A percentile compares a stretch with the other conserved stretches of the same genome.
These are phyloP conservation scores for Aureobasidium sp. DNA, from an alignment of 2,329 filamentous ascomycete species.

Conservation along the genomic window DNA sequence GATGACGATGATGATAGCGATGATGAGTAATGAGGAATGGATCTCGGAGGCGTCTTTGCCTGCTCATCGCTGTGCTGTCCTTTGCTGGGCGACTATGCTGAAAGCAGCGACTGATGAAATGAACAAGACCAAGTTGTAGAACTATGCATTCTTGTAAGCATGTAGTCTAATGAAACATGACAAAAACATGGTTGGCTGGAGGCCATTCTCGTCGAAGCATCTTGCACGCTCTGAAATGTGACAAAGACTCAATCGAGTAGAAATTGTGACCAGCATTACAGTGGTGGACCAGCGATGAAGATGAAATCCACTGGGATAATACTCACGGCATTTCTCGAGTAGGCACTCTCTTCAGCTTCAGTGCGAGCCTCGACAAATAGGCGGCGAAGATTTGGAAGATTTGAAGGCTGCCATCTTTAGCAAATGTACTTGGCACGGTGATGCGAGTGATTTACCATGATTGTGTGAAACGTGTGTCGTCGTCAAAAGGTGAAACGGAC, in stretches of 20 bases:
- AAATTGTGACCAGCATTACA: no score
- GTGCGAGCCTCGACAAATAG: constrained; percentile 92
- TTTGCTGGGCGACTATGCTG: constrained; percentile 83
- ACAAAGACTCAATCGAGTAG: no score
- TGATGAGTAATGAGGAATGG: constrained; percentile 18
- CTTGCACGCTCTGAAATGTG: background rate
- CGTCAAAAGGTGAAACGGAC: background rate
- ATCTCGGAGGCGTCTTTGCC: no score
- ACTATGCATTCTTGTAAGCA: constrained; percentile 47
- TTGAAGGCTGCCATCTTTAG: constrained; percentile 49
- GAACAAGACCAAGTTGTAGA: constrained; percentile 95
- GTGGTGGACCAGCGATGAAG: no score
- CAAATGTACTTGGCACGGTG: background rate
- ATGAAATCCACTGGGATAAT: no score
- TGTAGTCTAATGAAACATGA: background rate
- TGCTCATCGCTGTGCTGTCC: constrained; percentile 42
- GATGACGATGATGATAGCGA: constrained; percentile 29
- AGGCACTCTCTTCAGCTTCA: constrained; percentile 88
- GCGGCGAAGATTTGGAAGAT: constrained; percentile 86
- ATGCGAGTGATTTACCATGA: background rate
- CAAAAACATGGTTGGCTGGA: no score
- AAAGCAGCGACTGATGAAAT: constrained; percentile 94
- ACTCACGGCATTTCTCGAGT: constrained; percentile 84
- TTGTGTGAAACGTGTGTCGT: background rate
- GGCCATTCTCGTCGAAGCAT: no score